Percentiles rank a stretch among this genome's conserved stretches.
Conservation (phyloP, 345 rosid genomes). For the Brassica napus region DNA sequence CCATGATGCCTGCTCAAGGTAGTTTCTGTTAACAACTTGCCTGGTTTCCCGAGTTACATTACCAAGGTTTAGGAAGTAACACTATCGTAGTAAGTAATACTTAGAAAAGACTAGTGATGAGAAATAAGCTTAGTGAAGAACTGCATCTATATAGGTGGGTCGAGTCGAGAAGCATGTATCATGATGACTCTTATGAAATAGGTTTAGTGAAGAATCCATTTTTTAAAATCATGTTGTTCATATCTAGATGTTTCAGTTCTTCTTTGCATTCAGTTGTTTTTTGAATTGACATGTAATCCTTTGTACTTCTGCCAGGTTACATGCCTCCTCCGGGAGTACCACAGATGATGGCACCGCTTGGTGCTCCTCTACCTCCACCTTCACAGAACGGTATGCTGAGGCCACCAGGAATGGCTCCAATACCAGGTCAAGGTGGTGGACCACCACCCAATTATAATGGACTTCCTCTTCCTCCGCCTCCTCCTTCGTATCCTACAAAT, state of each 20-base stretch:
- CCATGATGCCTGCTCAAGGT: constrained; percentile 56
- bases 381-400: constrained; percentile 78
- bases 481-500: constrained; percentile 55
- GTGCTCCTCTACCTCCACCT: constrained; percentile 83
- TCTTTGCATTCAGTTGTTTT: background rate
- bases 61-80: no score
- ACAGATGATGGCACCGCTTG: constrained; percentile 82
- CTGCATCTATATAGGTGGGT: no score
- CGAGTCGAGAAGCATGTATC: background rate
- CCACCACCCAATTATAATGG: constrained; percentile 52
- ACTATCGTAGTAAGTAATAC: no score
- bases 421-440: constrained; percentile 60
- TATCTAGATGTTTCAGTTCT: background rate
- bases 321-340: constrained; percentile 57
- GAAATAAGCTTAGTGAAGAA: no score
- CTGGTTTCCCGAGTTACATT: no score
- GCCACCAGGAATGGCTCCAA: constrained; percentile 54
- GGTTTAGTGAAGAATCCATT: no score
- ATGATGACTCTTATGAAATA: background rate
- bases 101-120: no score
- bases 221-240: background rate
- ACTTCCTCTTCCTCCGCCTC: constrained; percentile 46
- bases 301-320: constrained; percentile 43
- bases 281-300: background rate
- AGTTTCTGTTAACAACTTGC: background rate